Conservation (phyloP, 164 flowering plant species). For the Liquidambar formosana region DNA sequence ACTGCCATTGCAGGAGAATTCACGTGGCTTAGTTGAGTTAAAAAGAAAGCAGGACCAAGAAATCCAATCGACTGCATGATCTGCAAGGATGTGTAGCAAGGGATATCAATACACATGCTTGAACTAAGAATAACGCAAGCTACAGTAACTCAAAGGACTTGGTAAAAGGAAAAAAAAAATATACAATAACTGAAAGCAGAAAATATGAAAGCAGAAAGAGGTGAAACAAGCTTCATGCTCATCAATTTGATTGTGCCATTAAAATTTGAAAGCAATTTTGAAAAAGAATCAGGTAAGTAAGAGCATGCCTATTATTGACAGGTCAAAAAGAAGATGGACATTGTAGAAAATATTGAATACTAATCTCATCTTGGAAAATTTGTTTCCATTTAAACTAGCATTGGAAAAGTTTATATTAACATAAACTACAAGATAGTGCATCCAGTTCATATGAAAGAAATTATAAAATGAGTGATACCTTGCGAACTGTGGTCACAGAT, state of each 20-base stretch:
- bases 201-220: neutral
- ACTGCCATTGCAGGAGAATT: conserved; percentile 95
- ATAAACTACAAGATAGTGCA: neutral
- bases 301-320: neutral
- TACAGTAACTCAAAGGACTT: neutral
- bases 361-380: too few relatives aligned
- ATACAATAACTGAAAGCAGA: neutral
- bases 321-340: neutral
- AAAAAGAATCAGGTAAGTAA: neutral
- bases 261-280: neutral
- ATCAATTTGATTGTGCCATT: neutral
- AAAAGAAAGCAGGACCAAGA: conserved; percentile 96
- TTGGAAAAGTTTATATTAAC: neutral
- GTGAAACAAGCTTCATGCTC: neutral
- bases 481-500: conserved; percentile 81
- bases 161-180: neutral
- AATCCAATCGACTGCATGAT: conserved; percentile 95
- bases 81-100: conserved; percentile 36
- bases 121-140: neutral
- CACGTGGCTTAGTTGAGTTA: conserved; percentile 92
- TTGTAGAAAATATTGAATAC: too few relatives aligned
- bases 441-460: neutral
- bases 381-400: too few relatives aligned
- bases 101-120: neutral
- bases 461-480: conserved; percentile 48